These are phyloP conservation scores for Alternaria angustiovoidea DNA, from an alignment of 2,329 filamentous ascomycete genomes.

Conservation along the genomic window DNA sequence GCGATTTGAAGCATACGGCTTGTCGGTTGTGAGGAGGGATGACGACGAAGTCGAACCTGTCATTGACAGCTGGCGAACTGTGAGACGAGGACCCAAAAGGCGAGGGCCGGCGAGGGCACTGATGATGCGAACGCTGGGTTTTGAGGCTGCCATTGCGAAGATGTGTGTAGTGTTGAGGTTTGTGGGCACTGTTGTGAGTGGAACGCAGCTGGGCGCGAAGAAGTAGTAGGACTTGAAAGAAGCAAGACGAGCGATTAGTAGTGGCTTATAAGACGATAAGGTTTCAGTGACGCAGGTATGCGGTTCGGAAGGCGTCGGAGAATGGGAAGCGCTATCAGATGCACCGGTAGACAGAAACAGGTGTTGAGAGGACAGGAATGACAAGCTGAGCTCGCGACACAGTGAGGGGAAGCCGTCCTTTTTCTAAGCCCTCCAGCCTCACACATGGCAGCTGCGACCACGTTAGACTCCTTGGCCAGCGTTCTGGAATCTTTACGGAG, in stretches of 20 bases:
- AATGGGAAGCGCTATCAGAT: conserved; percentile 7
- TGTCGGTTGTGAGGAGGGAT: conserved; percentile 60
- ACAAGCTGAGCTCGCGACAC: conserved; percentile 7
- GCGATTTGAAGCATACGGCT: conserved; percentile 51
- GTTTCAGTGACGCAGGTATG: conserved; percentile 4
- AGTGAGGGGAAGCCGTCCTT: conserved; percentile 25
- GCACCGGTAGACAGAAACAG: conserved; percentile 5
- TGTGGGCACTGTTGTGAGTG: background rate
- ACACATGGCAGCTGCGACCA: conserved; percentile 2
- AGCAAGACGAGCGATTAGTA: conserved; percentile 6
- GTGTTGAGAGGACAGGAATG: conserved; percentile 10
- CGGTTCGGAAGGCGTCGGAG: conserved; percentile 7
- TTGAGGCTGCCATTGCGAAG: conserved; percentile 19
- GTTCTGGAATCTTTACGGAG: conserved; percentile 10
- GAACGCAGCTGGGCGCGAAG: background rate
- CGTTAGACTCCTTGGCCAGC: conserved; percentile 10
- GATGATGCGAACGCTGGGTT: conserved; percentile 18
- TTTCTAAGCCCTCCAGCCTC: conserved; percentile 18
- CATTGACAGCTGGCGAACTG: conserved; percentile 64
- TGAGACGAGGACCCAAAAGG: conserved; percentile 52
- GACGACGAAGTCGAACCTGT: conserved; percentile 66
- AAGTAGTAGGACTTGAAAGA: background rate
- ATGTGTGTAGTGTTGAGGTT: conserved; percentile 6
- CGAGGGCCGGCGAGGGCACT: conserved; percentile 53
- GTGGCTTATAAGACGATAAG: conserved; percentile 8